Conservation (phyloP, 495 filamentous ascomycete genomes). For the Aspergillus panamensis region DNA sequence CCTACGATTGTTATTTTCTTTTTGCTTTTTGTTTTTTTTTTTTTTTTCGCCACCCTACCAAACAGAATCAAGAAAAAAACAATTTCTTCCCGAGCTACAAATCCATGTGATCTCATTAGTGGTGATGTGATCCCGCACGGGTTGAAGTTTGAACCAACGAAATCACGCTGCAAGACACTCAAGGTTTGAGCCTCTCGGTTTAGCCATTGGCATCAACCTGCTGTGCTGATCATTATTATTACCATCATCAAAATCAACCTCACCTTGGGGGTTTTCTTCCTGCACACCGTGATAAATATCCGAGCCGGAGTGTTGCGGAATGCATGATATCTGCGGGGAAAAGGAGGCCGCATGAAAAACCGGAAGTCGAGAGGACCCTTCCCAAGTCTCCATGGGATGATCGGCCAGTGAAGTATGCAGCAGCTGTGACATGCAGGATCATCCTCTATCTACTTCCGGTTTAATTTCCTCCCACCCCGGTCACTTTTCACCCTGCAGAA, state of each 20-base stretch:
- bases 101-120: slow-evolving; percentile 13
- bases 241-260: background rate
- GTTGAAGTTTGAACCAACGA: background rate
- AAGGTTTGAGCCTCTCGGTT: slow-evolving; percentile 6
- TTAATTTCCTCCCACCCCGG: slow-evolving; percentile 10
- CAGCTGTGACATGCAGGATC: slow-evolving; percentile 21
- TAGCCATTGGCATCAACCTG: background rate
- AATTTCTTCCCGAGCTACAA: background rate
- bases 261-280: too few species aligned
- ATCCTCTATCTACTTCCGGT: background rate
- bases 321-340: background rate
- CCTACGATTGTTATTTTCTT: too few species aligned
- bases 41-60: slow-evolving; percentile 14
- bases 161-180: background rate
- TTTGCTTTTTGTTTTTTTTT: slow-evolving; percentile 6
- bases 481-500: slow-evolving; percentile 18
- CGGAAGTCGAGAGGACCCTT: background rate
- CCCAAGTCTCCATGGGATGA: slow-evolving; percentile 9
- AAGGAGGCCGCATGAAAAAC: background rate
- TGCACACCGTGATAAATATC: background rate
- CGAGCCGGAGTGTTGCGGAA: background rate
- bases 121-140: slow-evolving; percentile 5
- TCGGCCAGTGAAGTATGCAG: slow-evolving; percentile 10
- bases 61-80: background rate
- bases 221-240: slow-evolving; percentile 15